phyloP scores from a whole-genome alignment of 768 basidiomycete genomes.

The Rhodocollybia butyracea region DNA sequence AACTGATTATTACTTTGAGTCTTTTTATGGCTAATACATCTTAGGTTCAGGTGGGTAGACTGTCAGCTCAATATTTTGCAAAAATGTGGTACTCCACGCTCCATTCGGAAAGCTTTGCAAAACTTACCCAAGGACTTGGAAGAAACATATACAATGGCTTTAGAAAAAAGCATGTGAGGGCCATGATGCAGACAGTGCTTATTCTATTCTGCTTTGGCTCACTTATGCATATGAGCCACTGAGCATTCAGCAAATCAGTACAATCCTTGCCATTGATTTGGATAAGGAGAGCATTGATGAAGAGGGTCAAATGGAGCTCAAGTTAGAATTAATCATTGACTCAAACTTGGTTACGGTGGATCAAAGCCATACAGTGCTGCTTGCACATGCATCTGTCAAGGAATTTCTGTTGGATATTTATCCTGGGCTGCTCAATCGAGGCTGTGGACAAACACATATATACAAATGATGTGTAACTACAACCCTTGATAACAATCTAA shows the following conservation, averaged over 20 bases:
- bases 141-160: neutral
- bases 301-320: neutral
- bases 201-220: neutral
- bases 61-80: neutral
- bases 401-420: too few relatives aligned
- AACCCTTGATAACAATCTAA: too few relatives aligned
- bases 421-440: too few relatives aligned
- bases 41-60: neutral
- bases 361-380: neutral
- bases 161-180: neutral
- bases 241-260: neutral
- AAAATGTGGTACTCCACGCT: neutral
- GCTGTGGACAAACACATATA: too few relatives aligned
- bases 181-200: neutral
- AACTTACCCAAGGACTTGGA: neutral
- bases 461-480: too few relatives aligned
- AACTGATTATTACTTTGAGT: too few relatives aligned
- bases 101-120: neutral
- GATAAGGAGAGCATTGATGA: neutral
- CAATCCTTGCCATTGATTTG: neutral
- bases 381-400: neutral
- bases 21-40: neutral
- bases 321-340: neutral
- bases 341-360: neutral
- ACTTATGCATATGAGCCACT: neutral